Evolutionary conservation across 768 basidiomycete genomes (phyloP), one percentile per base, ranked within the genome.

Genomic region (Lentinus tigrinus): DNA sequence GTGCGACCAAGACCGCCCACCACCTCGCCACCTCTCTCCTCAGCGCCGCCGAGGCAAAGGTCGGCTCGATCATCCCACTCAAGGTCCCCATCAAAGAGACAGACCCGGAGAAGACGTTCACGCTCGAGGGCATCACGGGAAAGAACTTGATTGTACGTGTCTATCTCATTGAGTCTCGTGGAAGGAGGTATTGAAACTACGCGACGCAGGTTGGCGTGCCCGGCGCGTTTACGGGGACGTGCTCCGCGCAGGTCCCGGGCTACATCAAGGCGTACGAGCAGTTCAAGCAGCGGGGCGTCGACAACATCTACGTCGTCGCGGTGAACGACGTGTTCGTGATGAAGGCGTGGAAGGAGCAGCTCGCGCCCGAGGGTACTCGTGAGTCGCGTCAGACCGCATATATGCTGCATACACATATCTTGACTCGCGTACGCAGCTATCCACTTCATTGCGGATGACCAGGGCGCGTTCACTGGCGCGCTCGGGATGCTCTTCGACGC

Each of bases 291-390:
- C 93, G 89, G 70, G 93, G 90, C 3, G 73, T 93, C 63, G 78
- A 82, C 51, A 77, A 83, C 51, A 81, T 92, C 52, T 88, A 85
- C 60, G 80, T 94, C 57, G 76, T 95, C 43, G 76, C 84, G 17
- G 87, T 91, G 52, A 95, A 95, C 67, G 93, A 95, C 65, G 78
- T 79, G 1, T 94, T 89, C 62, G 87, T 88, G 38, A 84, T 24
- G 52, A 87, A 85, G 61, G 87, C 85, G 34, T 89, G 86, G 87
- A 89, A 87, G 67, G 78, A 82, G 26, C 74, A 79, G 23, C 73
- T 89, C 38, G 83, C 83, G 2, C 79, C 82, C 2, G 68, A 74
- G 8, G 85, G 84, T 48, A 83, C 84, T 17, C 73, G 85, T 86
- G 64, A 38, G 80, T 75, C 21, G n/a, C n/a, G n/a, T n/a, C 27